phyloP scores from a whole-genome alignment of 2,329 filamentous ascomycete genomes.

The Paramyrothecium roridum region DNA sequence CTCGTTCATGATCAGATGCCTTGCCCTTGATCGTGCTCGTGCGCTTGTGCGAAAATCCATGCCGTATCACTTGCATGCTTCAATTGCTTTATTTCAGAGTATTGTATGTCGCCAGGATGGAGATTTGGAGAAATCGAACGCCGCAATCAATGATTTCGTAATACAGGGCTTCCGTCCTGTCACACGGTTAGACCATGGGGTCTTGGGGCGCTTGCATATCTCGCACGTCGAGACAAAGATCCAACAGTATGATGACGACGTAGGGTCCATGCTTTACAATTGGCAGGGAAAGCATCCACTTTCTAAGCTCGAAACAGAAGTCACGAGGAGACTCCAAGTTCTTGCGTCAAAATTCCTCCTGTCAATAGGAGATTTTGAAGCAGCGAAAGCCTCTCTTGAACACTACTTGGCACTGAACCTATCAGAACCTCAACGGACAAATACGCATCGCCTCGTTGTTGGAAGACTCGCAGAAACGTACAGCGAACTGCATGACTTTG shows the following conservation, averaged over 20 bases:
- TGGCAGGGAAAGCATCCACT: constrained; percentile 24
- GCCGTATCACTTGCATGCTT: constrained; percentile 27
- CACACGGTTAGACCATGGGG: constrained; percentile 22
- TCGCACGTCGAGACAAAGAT: constrained; percentile 31
- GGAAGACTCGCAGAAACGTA: constrained; percentile 23
- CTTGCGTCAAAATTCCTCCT: constrained; percentile 27
- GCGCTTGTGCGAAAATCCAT: constrained; percentile 19
- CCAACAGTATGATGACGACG: constrained; percentile 23
- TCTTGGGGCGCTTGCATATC: constrained; percentile 27
- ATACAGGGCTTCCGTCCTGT: constrained; percentile 6
- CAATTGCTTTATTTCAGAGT: constrained; percentile 25
- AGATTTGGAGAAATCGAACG: constrained; percentile 18
- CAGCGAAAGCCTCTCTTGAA: constrained; percentile 23
- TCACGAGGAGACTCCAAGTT: constrained; percentile 27
- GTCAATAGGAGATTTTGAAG: constrained; percentile 25
- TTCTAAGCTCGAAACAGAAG: constrained; percentile 27
- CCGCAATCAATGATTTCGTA: constrained; percentile 18
- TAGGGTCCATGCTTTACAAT: constrained; percentile 23
- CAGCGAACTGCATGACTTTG: constrained; percentile 21
- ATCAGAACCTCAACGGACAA: constrained; percentile 18
- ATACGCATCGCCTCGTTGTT: constrained; percentile 20
- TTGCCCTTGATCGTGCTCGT: constrained; percentile 20
- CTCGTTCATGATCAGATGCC: constrained; percentile 15
- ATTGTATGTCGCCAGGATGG: constrained; percentile 23
- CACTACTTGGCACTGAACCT: constrained; percentile 22